Conservation (phyloP, 257 asterid species). For the Salvia rosmarinus region DNA sequence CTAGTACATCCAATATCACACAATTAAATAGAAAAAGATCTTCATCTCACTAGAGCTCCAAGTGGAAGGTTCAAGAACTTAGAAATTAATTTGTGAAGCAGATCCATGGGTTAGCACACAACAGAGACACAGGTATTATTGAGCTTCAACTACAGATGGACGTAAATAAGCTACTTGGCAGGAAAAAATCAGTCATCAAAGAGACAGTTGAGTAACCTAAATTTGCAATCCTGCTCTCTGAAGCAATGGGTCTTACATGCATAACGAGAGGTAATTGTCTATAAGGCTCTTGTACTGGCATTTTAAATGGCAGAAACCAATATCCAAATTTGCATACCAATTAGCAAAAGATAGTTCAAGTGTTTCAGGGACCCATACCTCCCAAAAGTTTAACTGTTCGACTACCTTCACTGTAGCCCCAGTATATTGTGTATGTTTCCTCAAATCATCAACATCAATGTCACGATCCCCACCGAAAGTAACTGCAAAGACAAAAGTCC, state of each 20-base stretch:
- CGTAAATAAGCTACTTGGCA: not conserved
- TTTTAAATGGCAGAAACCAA: conserved; percentile 24
- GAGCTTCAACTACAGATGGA: not conserved
- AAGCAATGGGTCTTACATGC: conserved; percentile 7
- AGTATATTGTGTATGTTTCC: conserved; percentile 79
- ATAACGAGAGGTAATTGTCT: not conserved
- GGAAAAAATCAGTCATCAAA: not conserved
- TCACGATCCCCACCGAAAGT: conserved; percentile 88
- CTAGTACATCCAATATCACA: conserved; percentile 8
- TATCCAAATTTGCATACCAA: conserved; percentile 8
- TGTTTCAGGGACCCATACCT: conserved; percentile 54
- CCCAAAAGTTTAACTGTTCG: conserved; percentile 89
- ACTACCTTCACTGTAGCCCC: conserved; percentile 95
- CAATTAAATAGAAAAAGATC: not conserved
- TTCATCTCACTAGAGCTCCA: not conserved
- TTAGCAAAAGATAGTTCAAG: conserved; percentile 20
- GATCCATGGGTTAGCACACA: not conserved
- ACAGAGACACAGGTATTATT: not conserved
- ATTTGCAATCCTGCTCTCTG: not conserved
- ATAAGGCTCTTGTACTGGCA: not conserved
- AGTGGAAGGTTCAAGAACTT: not conserved
- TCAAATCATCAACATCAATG: conserved; percentile 88
- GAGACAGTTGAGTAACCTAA: not conserved
- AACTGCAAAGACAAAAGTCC: conserved; percentile 50
- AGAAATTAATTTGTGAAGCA: not conserved